Base-by-base conservation (phyloP, 345 rosid species). In the Brassica juncea region DNA sequence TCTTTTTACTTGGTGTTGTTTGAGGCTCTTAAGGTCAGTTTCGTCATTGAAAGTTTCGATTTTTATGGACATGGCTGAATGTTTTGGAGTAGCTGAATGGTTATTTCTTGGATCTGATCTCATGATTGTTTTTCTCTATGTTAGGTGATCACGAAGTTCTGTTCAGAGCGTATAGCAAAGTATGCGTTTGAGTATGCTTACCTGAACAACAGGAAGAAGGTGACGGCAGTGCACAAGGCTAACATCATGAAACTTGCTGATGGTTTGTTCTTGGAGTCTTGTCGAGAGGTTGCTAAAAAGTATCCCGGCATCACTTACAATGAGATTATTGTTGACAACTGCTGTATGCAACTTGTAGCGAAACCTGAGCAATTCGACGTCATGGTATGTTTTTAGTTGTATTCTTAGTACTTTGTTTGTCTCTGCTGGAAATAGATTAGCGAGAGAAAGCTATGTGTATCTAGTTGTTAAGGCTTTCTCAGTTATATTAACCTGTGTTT, bases 201-300 rank as follows among this genome's bases (percentile, higher is more conserved):
- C 86, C 81, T 95, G 65, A 95, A 95, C 92, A 95, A 91, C 82
- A 81, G 97, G 81, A 95, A 93, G 91, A 91, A 88, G 78, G 97
- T 93, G 74, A 91, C 92, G 64, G 98, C 99, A 7, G 97, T 95
- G 68, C 99, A 93, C 78, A 95, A 95, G 83, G 99, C 99, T 52
- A 95, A 95, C 78, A 95, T 93, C 30, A 95, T 95, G 99, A 95
- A 95, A 86, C 97, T 95, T 35, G 99, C 99, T 11, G 99, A 96
- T 84, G 99, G 98, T 21, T 81, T 93, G 84, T 96, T 96, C 84
- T 77, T 96, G 72, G 98, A 96, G 83, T 96, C 98, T 70, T 96
- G 99, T 81, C 89, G 95, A n/a, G 97, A 93, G 77, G 92, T 93
- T 30, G 95, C 98, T 55, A 87, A 86, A 30, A 88, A 86, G 69